Percentiles rank a stretch among this genome's conserved stretches.
Evolutionary conservation across 228 moss, liverwort and hornwort genomes (phyloP).

Genomic region (Sphagnum fallax): DNA sequence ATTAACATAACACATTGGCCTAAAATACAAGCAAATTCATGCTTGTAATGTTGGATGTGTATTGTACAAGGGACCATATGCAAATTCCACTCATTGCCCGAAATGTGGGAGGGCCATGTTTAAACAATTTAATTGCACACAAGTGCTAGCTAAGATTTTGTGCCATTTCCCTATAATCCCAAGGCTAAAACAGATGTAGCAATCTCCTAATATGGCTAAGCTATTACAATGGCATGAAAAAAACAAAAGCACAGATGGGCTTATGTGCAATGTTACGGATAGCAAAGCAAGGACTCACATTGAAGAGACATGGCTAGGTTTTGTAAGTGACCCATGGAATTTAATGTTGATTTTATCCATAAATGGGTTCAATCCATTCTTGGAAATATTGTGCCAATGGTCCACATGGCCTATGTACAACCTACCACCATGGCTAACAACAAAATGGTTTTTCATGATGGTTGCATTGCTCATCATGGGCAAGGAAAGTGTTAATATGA

Average conservation of each 20-base stretch:
- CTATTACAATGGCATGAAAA: not conserved
- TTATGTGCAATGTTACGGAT: not conserved
- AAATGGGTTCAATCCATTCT: not conserved
- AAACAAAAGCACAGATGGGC: not conserved
- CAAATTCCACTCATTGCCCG: not conserved
- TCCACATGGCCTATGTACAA: not conserved
- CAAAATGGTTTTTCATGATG: not conserved
- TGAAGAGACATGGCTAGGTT: not conserved
- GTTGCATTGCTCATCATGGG: not conserved
- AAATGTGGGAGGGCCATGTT: not conserved
- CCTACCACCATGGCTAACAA: not conserved
- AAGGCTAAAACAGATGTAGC: not conserved
- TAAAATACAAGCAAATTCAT: not conserved
- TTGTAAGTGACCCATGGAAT: not conserved
- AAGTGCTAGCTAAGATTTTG: not conserved
- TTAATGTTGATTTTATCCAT: not conserved
- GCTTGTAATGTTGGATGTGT: not conserved
- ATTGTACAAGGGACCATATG: not conserved
- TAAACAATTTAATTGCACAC: not conserved
- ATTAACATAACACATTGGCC: not conserved
- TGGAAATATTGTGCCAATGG: not conserved
- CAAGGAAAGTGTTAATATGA: not conserved
- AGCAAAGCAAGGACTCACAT: not conserved
- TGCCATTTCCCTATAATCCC: not conserved
- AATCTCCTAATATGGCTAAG: not conserved